These are phyloP conservation scores for Boletus patriciae DNA, from an alignment of 768 basidiomycete genomes.

Conservation along the genomic window DNA sequence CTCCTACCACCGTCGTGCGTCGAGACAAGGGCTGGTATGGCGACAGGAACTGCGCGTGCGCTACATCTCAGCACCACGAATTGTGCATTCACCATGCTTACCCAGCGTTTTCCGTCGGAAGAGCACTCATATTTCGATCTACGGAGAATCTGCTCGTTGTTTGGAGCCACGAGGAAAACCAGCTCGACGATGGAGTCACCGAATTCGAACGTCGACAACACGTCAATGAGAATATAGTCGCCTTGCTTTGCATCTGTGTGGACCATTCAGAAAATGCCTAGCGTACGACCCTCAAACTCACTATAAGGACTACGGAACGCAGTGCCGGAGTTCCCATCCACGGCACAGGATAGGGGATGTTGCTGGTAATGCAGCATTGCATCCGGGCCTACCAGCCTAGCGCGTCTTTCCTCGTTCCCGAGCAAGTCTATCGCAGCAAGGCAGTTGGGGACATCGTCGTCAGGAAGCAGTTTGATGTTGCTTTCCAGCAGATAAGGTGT, in stretches of 20 bases:
- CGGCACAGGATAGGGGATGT: conserved; percentile 52
- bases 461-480: conserved; percentile 48
- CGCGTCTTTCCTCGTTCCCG: conserved; percentile 39
- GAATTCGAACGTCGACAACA: conserved; percentile 30
- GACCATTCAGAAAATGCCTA: conserved; percentile 18
- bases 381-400: conserved; percentile 35
- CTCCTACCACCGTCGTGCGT: not conserved
- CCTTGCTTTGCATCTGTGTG: conserved; percentile 28
- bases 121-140: conserved; percentile 32
- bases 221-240: conserved; percentile 42
- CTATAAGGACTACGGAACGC: conserved; percentile 51
- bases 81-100: conserved; percentile 16
- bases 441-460: conserved; percentile 21
- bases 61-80: not conserved
- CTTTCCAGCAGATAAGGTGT: conserved; percentile 52
- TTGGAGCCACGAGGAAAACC: conserved; percentile 37
- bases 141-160: conserved; percentile 34
- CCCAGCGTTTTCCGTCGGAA: conserved; percentile 34
- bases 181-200: conserved; percentile 28
- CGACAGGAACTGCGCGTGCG: conserved; percentile 15
- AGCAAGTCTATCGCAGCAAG: conserved; percentile 42
- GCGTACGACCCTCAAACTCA: conserved; percentile 30
- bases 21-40: conserved; percentile 10
- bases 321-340: conserved; percentile 51
- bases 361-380: conserved; percentile 40